Percentiles rank a stretch among this genome's conserved stretches.
These are phyloP conservation scores for Fagopyrum esculentum DNA, from an alignment of 148 eudicot genomes.

Conservation along the genomic window DNA sequence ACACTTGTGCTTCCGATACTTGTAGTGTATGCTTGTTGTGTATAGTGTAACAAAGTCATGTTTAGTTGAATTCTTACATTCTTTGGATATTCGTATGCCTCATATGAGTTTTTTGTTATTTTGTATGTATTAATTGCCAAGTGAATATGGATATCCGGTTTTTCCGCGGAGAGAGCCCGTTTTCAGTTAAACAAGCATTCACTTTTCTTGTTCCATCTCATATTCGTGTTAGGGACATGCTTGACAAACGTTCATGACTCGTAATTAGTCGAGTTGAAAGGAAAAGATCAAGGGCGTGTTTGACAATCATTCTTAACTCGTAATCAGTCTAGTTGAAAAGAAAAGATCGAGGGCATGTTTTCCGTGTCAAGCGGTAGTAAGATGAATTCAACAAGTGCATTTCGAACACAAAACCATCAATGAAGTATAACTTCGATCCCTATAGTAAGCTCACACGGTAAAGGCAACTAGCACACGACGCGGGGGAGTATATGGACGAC, in stretches of 20 bases:
- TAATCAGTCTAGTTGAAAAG: not conserved
- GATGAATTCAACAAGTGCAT: not conserved
- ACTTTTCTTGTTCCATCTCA: no score
- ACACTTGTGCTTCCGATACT: not conserved
- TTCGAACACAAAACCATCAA: not conserved
- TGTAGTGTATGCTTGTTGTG: conserved; percentile 7
- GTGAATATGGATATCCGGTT: not conserved
- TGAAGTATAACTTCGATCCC: not conserved
- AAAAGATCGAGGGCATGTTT: not conserved
- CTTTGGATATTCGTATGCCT: not conserved
- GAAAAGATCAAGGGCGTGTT: not conserved
- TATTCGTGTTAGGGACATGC: not conserved
- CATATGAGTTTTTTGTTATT: not conserved
- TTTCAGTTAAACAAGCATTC: not conserved
- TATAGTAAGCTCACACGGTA: not conserved
- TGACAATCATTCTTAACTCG: not conserved
- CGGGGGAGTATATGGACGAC: conserved; percentile 1
- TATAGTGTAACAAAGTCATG: not conserved
- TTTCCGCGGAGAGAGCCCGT: no score
- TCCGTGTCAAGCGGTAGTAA: not conserved
- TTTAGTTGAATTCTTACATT: not conserved
- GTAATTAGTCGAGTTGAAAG: not conserved
- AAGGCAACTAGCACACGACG: not conserved
- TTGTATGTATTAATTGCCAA: conserved; percentile 1
- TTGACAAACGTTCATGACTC: not conserved